A percentile compares a stretch with the other conserved stretches of the same genome.
Evolutionary conservation across 805 yeast species (phyloP).

Genomic region (Kuraishia hungarica): DNA sequence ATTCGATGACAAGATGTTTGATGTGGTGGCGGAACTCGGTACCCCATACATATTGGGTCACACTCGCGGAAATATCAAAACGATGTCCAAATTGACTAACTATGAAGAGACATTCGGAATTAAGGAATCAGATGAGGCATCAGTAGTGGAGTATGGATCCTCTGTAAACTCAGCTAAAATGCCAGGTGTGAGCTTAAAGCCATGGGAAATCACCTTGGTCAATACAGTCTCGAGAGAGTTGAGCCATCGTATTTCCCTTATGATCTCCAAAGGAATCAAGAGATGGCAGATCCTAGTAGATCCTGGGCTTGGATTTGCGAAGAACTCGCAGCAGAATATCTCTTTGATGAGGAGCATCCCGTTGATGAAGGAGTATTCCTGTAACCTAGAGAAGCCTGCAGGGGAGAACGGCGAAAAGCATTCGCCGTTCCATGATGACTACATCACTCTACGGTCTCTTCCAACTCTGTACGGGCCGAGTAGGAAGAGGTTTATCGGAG

Average conservation of each 20-base stretch:
- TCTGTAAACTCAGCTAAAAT: conserved; percentile 17
- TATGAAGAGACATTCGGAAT: conserved; percentile 37
- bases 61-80: conserved; percentile 71
- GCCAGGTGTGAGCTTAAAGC: conserved; percentile 8
- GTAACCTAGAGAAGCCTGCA: conserved; percentile 10
- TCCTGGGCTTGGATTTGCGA: conserved; percentile 98
- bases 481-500: conserved; percentile 80
- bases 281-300: conserved; percentile 91
- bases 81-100: conserved; percentile 54
- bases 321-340: conserved; percentile 62
- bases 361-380: conserved; percentile 38
- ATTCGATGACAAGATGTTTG: conserved; percentile 59
- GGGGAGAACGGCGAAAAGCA: conserved; percentile 8
- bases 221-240: conserved; percentile 62
- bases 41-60: conserved; percentile 82
- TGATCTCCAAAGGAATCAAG: conserved; percentile 53
- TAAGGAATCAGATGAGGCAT: conserved; percentile 16
- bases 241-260: conserved; percentile 41
- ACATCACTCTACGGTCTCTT: conserved; percentile 38
- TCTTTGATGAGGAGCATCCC: conserved; percentile 45
- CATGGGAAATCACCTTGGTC: conserved; percentile 26
- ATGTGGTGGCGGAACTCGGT: conserved; percentile 57
- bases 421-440: conserved; percentile 13
- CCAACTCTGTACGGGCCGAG: conserved; percentile 83
- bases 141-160: conserved; percentile 24